Percentiles rank a stretch among this genome's conserved stretches.
These are phyloP conservation scores for Xenosphaeropsis pyriputrescens DNA, from an alignment of 2,329 filamentous ascomycete genomes.

Conservation along the genomic window DNA sequence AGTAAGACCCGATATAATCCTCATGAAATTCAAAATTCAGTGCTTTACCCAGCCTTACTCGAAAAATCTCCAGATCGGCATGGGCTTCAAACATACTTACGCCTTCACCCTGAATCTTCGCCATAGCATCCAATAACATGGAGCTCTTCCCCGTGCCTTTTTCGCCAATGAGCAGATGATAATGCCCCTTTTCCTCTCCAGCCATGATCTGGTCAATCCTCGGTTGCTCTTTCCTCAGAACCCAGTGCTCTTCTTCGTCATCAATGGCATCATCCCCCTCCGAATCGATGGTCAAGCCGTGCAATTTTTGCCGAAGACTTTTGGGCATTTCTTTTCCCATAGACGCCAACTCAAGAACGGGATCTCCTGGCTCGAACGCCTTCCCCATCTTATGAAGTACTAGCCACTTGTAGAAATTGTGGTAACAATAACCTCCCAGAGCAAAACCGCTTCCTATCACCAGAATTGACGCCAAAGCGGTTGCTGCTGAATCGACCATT, in stretches of 20 bases:
- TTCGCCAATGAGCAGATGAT: constrained; percentile 83
- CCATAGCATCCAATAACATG: constrained; percentile 94
- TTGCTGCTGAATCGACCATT: constrained; percentile 61
- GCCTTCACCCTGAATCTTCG: constrained; percentile 75
- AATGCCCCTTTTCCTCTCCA: constrained; percentile 63
- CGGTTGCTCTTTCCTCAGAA: constrained; percentile 67
- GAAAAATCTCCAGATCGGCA: constrained; percentile 87
- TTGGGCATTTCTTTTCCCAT: constrained; percentile 39
- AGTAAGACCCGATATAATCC: constrained; percentile 93
- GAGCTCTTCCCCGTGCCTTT: constrained; percentile 95
- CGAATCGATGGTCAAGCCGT: background rate
- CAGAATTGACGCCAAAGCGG: constrained; percentile 60
- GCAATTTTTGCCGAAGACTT: constrained; percentile 8
- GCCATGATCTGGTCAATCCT: constrained; percentile 71
- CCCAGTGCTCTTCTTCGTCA: constrained; percentile 47
- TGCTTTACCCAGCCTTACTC: constrained; percentile 81
- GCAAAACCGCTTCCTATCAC: constrained; percentile 53
- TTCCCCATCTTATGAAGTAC: constrained; percentile 87
- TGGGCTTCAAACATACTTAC: constrained; percentile 96
- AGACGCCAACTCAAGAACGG: constrained; percentile 69
- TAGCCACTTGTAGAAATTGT: constrained; percentile 75
- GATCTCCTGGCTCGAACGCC: constrained; percentile 85
- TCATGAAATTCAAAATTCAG: constrained; percentile 95
- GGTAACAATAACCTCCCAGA: constrained; percentile 61
- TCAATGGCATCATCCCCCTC: constrained; percentile 1